A percentile compares a stretch with the other conserved stretches of the same genome.
Conservation (phyloP, 345 rosid species). For the Kandelia obovata region DNA sequence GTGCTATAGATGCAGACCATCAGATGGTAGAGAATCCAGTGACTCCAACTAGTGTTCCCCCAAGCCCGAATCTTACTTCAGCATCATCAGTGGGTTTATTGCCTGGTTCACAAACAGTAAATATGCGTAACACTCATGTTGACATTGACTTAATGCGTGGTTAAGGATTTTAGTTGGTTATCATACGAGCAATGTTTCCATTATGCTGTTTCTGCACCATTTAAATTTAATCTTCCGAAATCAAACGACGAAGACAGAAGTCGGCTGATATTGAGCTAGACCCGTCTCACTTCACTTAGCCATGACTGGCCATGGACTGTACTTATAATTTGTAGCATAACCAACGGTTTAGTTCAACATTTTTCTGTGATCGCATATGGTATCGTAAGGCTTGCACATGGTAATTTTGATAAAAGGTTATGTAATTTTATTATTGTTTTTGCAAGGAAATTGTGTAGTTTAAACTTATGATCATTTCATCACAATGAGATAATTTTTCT, state of each 20-base stretch:
- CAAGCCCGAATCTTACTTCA: conserved; percentile 60
- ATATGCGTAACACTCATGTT: conserved; percentile 57
- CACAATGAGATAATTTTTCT: too few relatives aligned
- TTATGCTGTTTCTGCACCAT: conserved; percentile 23
- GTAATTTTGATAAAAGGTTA: too few relatives aligned
- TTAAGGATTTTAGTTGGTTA: conserved; percentile 29
- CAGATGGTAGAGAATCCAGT: conserved; percentile 39
- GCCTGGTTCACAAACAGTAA: conserved; percentile 68
- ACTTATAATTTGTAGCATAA: conserved; percentile 31
- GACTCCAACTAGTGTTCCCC: conserved; percentile 34
- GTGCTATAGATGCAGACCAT: conserved; percentile 38
- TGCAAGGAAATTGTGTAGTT: too few relatives aligned
- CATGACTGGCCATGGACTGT: conserved; percentile 21
- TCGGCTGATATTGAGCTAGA: conserved; percentile 22
- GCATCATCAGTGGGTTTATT: conserved; percentile 55
- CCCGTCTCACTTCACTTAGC: conserved; percentile 28
- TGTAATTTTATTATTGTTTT: too few relatives aligned
- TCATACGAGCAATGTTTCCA: conserved; percentile 32
- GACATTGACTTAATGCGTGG: conserved; percentile 96
- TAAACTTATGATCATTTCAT: too few relatives aligned
- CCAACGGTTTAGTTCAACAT: conserved; percentile 16
- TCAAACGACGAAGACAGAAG: conserved; percentile 13
- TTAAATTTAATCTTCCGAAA: conserved; percentile 29
- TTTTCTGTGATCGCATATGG: conserved; percentile 3
- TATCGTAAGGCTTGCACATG: too few relatives aligned